Percentiles rank a stretch among this genome's conserved stretches.
Conservation (phyloP, 441 rosid species). For the Pelargonium myrrhifolium region DNA sequence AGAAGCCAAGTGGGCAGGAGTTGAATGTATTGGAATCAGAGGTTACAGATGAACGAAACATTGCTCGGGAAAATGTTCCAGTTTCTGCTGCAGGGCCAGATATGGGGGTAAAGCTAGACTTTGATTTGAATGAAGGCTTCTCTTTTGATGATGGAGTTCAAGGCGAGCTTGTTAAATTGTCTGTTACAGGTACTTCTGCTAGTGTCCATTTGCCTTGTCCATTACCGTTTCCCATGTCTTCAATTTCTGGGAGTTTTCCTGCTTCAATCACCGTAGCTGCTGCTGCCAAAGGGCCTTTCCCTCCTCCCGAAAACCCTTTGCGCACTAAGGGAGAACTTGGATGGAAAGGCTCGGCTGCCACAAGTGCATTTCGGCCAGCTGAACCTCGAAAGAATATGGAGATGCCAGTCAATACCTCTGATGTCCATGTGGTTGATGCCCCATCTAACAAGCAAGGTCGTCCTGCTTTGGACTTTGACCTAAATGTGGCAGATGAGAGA, state of each 20-base stretch:
- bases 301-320: conserved; percentile 14
- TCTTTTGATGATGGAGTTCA: conserved; percentile 6
- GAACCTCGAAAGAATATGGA: conserved; percentile 19
- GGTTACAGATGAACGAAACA: not conserved
- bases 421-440: not conserved
- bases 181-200: conserved; percentile 1
- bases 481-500: conserved; percentile 20
- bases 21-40: not conserved
- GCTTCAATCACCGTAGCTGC: conserved; percentile 16
- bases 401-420: not conserved
- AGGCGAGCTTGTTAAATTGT: conserved; percentile 4
- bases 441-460: conserved; percentile 10
- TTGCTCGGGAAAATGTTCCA: not conserved
- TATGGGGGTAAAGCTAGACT: conserved; percentile 10
- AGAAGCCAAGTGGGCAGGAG: conserved; percentile 15
- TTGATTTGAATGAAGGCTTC: conserved; percentile 16
- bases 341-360: conserved; percentile 21
- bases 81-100: not conserved
- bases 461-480: conserved; percentile 14
- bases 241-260: conserved; percentile 6
- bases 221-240: conserved; percentile 11
- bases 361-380: conserved; percentile 16
- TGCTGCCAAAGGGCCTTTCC: conserved; percentile 15
- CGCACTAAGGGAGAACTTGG: conserved; percentile 20
- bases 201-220: not conserved